Evolutionary conservation across 2,329 filamentous ascomycete genomes (phyloP), one percentile per base, ranked within the genome.

Genomic region (Diaporthe citriasiana): DNA sequence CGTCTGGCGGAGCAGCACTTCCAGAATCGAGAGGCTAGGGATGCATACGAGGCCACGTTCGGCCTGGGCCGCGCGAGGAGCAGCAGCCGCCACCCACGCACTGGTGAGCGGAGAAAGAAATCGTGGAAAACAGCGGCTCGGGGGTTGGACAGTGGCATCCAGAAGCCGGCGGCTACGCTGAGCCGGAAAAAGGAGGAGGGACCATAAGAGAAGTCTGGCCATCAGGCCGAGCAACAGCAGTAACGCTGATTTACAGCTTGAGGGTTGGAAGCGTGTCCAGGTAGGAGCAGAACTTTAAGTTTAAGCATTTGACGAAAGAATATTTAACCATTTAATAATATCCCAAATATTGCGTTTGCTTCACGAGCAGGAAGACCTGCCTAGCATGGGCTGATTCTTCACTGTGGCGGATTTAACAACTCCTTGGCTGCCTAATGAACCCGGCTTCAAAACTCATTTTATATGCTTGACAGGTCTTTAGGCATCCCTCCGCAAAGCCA

Each of bases 11-110:
- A 38, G 25, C 53, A 33, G 25, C 4, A 13, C 6, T 71, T 71
- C 30, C n/a, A 40, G 55, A 51, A 10, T 10, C n/a, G 9, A 5
- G 30, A 47, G 19, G 33, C 86, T 74, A 72, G 85, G 83, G 78
- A 85, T 79, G 76, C 85, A 82, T 79, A 89, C 82, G 65, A 85
- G 79, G 56, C 81, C 15, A 82, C 85, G 1, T 78, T 89, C 2
- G 76, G 79, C 9, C 82, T 81, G 40, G 82, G 86, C 6, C 77
- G 33, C 4, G 25, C 22, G 7, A 40, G 12, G 22, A n/a, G 50
- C 38, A 25, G 35, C 25, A 19, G 30, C 25, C 35, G 22, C 7
- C 38, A 15, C 22, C 4, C 25, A 2, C 59, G 40, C 25, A 22
- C 40, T 9, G 15, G 59, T 13, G 59, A 47, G 59, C 19, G 38